Conservation (phyloP, 2,329 filamentous ascomycete genomes). For the Diplocarpon rosae region DNA sequence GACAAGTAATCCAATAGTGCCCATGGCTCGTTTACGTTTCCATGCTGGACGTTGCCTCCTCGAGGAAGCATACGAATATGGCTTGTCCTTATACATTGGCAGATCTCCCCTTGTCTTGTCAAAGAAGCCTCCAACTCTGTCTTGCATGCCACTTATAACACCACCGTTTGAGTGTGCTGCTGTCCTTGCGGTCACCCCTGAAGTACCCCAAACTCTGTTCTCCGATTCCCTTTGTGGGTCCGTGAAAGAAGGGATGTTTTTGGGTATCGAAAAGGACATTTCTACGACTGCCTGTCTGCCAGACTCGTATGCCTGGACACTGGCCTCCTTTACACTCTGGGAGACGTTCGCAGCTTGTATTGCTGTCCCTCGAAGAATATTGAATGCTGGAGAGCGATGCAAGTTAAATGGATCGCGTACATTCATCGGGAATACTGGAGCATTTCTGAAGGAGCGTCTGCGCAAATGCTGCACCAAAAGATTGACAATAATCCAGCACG, state of each 20-base stretch:
- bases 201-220: conserved; percentile 53
- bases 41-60: conserved; percentile 48
- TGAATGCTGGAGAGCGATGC: conserved; percentile 35
- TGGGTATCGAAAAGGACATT: conserved; percentile 56
- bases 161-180: conserved; percentile 23
- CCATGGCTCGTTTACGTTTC: conserved; percentile 51
- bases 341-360: conserved; percentile 35
- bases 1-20: conserved; percentile 40
- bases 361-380: conserved; percentile 39
- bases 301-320: conserved; percentile 37
- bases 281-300: conserved; percentile 31
- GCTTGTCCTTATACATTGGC: conserved; percentile 99
- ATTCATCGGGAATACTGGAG: conserved; percentile 24
- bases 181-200: conserved; percentile 34
- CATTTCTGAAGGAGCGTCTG: conserved; percentile 22
- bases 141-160: conserved; percentile 43
- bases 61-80: conserved; percentile 59
- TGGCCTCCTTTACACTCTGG: conserved; percentile 38
- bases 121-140: conserved; percentile 54
- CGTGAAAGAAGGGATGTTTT: conserved; percentile 58
- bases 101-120: conserved; percentile 46
- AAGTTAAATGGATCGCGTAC: conserved; percentile 29
- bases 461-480: conserved; percentile 8
- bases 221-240: conserved; percentile 54
- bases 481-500: not conserved